These are phyloP conservation scores for Solanum pinnatisectum DNA, from an alignment of 257 asterid species.

Conservation along the genomic window DNA sequence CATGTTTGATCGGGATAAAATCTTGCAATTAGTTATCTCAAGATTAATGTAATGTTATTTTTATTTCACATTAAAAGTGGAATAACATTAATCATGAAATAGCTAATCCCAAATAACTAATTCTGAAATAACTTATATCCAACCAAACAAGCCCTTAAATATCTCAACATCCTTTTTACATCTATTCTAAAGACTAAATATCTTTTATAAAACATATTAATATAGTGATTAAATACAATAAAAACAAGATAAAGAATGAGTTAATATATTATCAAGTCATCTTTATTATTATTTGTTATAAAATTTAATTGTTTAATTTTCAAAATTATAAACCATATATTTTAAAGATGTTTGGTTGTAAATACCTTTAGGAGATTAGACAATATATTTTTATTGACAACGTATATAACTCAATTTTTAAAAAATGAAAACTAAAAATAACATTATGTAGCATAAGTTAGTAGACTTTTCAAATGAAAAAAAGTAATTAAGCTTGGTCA, in stretches of 20 bases:
- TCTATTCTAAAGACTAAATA: not conserved
- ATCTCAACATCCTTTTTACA: not conserved
- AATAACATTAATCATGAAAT: no score
- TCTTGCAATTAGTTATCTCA: no score
- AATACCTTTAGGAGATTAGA: not conserved
- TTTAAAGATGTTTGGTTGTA: not conserved
- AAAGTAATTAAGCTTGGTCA: not conserved
- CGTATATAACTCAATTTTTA: not conserved
- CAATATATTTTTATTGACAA: not conserved
- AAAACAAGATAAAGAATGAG: not conserved
- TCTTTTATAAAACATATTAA: not conserved
- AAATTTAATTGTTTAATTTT: not conserved
- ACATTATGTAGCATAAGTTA: not conserved
- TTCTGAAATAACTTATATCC: no score
- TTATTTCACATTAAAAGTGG: no score
- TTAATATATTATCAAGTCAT: not conserved
- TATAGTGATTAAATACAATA: not conserved
- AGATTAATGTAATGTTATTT: no score
- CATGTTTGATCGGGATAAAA: no score
- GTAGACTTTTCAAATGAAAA: not conserved
- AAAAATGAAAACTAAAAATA: not conserved
- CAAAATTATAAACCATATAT: not conserved
- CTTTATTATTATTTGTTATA: not conserved
- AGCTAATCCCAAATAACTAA: no score
- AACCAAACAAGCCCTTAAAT: no score